Evolutionary conservation across 2,329 filamentous ascomycete species (phyloP).

Genomic region (Iodosphaeria phyllophila): DNA sequence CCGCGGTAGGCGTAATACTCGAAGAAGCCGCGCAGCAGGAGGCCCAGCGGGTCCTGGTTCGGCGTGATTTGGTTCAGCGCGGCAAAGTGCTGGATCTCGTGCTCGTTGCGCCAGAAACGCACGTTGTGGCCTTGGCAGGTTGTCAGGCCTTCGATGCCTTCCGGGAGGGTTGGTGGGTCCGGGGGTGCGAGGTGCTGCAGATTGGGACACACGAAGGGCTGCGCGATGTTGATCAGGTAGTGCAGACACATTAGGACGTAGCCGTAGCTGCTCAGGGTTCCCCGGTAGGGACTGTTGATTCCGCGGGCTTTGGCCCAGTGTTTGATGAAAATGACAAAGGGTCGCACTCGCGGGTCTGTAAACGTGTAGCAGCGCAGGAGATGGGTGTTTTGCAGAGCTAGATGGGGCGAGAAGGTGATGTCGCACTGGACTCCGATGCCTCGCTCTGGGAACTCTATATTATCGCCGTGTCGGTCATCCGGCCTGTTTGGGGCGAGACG

Average conservation of each 20-base stretch:
- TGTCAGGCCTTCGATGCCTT: conserved; percentile 18
- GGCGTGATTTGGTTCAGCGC: conserved; percentile 39
- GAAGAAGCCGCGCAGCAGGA: conserved; percentile 68
- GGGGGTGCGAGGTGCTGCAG: conserved; percentile 40
- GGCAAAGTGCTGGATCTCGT: conserved; percentile 45
- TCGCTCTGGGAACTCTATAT: conserved; percentile 59
- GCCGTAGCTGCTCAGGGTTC: conserved; percentile 76
- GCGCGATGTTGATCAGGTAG: conserved; percentile 66
- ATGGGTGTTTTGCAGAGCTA: conserved; percentile 68
- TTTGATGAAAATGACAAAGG: conserved; percentile 73
- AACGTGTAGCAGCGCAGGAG: conserved; percentile 70
- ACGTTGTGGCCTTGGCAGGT: conserved; percentile 49
- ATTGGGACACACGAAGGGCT: conserved; percentile 71
- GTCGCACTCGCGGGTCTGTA: conserved; percentile 58
- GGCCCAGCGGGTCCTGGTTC: conserved; percentile 54
- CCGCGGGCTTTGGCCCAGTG: conserved; percentile 73
- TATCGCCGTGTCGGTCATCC: conserved; percentile 33
- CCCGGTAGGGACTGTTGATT: conserved; percentile 74
- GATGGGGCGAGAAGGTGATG: conserved; percentile 75
- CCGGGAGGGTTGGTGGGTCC: conserved; percentile 17
- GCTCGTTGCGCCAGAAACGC: conserved; percentile 61
- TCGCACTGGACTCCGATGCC: conserved; percentile 76
- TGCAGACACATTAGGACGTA: conserved; percentile 88
- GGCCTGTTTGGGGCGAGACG: conserved; percentile 29
- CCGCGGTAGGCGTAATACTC: conserved; percentile 59